Conservation (phyloP, 805 yeast genomes). For the Cyberlindnera subsufficiens region DNA sequence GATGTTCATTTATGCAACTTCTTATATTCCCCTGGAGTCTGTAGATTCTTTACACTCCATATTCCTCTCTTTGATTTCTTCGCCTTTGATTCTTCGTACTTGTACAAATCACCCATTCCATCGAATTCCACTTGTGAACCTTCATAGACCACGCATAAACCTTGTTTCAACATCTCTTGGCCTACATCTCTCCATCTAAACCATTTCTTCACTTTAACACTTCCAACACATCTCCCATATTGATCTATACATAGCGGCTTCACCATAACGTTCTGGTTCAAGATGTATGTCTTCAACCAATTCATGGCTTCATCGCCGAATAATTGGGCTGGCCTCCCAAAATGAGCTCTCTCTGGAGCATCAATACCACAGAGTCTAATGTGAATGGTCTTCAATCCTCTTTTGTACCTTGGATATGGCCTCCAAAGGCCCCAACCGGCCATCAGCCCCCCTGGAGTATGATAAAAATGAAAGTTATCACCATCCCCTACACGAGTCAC, state of each 20-base stretch:
- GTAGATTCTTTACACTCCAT: conserved; percentile 49
- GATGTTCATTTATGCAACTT: conserved; percentile 26
- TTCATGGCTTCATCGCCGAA: conserved; percentile 74
- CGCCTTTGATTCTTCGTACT: conserved; percentile 56
- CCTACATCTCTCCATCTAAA: conserved; percentile 78
- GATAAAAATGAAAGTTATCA: conserved; percentile 88
- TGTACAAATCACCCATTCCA: conserved; percentile 57
- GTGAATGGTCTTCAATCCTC: conserved; percentile 57
- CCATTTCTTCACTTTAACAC: conserved; percentile 46
- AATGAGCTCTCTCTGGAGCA: conserved; percentile 95
- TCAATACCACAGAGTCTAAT: conserved; percentile 89
- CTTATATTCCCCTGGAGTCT: conserved; percentile 80
- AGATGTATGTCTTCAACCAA: conserved; percentile 65
- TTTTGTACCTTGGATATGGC: conserved; percentile 49
- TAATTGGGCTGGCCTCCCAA: conserved; percentile 90
- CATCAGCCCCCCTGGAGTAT: conserved; percentile 84
- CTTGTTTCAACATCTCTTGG: conserved; percentile 77
- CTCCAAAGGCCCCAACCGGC: conserved; percentile 96
- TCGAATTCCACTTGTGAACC: conserved; percentile 82
- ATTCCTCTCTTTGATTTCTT: conserved; percentile 54
- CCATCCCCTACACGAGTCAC: conserved; percentile 95
- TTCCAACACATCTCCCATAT: conserved; percentile 82
- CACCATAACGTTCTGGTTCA: conserved; percentile 65
- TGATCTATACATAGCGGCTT: conserved; percentile 83
- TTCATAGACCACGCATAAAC: conserved; percentile 86